These are phyloP conservation scores for Vanrija sp. DNA, from an alignment of 1,284 basidiomycete species.

Conservation along the genomic window DNA sequence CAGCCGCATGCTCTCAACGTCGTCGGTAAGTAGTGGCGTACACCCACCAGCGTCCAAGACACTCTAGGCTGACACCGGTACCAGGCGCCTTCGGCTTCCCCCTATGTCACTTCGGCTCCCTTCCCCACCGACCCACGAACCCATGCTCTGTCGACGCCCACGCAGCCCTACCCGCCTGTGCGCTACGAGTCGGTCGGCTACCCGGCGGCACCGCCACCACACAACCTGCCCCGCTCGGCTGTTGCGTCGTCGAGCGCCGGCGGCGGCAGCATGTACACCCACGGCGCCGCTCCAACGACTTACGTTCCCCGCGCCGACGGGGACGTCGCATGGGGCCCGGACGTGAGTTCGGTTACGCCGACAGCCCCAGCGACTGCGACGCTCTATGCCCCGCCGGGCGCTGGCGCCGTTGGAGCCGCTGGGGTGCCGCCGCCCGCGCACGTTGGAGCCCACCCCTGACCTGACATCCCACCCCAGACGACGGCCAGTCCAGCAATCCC, in stretches of 20 bases:
- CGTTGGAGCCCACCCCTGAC: conserved; percentile 18
- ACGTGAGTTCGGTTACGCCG: conserved; percentile 15
- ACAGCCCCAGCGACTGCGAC: not conserved
- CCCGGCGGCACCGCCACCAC: conserved; percentile 20
- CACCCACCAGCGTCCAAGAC: not conserved
- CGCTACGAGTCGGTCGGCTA: conserved; percentile 36
- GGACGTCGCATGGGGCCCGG: conserved; percentile 20
- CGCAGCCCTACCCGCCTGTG: conserved; percentile 16
- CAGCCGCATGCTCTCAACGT: conserved; percentile 29
- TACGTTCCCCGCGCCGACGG: conserved; percentile 13
- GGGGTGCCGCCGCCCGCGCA: conserved; percentile 3
- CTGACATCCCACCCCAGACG: not conserved
- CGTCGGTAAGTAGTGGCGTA: conserved; percentile 23
- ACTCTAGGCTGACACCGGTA: too few species aligned
- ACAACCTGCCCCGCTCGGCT: conserved; percentile 23
- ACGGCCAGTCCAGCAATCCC: too few species aligned
- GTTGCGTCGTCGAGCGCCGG: conserved; percentile 5
- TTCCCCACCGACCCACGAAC: conserved; percentile 36
- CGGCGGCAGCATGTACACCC: conserved; percentile 2
- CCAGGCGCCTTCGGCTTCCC: conserved; percentile 38
- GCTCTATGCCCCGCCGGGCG: too few species aligned
- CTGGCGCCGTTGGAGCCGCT: too few species aligned
- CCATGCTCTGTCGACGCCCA: conserved; percentile 20
- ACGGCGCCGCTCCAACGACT: conserved; percentile 4
- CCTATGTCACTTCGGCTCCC: conserved; percentile 30